Conservation (phyloP, 2,329 filamentous ascomycete species). For the Elsinoe ampelina region DNA sequence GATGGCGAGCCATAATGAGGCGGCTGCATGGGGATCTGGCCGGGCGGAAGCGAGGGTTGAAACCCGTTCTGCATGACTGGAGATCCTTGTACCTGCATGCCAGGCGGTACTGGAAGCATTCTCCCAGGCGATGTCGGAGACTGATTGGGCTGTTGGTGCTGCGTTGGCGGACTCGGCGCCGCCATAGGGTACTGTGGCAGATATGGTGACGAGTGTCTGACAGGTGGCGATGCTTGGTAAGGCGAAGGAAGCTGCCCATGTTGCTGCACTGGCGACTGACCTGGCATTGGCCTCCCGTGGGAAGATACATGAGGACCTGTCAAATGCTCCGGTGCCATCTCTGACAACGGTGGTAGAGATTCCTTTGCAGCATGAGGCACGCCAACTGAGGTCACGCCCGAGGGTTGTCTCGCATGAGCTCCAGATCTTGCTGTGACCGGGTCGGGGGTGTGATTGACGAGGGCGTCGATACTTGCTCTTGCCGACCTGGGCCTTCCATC, state of each 20-base stretch:
- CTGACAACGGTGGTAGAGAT: constrained; percentile 26
- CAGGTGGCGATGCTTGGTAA: constrained; percentile 28
- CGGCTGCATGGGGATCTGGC: constrained; percentile 25
- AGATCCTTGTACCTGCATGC: constrained; percentile 25
- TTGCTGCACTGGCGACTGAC: constrained; percentile 18
- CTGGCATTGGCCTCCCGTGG: constrained; percentile 18
- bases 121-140: constrained; percentile 29
- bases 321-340: constrained; percentile 27
- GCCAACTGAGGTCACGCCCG: background rate
- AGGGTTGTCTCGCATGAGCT: constrained; percentile 19
- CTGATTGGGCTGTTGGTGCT: constrained; percentile 23
- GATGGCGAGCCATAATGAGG: constrained; percentile 26
- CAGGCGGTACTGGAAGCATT: constrained; percentile 30
- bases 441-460: constrained; percentile 29
- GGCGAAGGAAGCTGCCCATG: constrained; percentile 22
- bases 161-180: constrained; percentile 25
- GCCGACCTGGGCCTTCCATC: background rate
- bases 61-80: constrained; percentile 16
- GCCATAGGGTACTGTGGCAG: constrained; percentile 24
- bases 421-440: constrained; percentile 26
- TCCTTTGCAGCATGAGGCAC: constrained; percentile 18
- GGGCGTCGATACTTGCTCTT: constrained; percentile 24
- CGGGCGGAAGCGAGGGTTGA: constrained; percentile 22
- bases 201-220: constrained; percentile 31
- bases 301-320: constrained; percentile 23